phyloP scores from a whole-genome alignment of 2,329 filamentous ascomycete species.

The Dryadomyces quercivorus region DNA sequence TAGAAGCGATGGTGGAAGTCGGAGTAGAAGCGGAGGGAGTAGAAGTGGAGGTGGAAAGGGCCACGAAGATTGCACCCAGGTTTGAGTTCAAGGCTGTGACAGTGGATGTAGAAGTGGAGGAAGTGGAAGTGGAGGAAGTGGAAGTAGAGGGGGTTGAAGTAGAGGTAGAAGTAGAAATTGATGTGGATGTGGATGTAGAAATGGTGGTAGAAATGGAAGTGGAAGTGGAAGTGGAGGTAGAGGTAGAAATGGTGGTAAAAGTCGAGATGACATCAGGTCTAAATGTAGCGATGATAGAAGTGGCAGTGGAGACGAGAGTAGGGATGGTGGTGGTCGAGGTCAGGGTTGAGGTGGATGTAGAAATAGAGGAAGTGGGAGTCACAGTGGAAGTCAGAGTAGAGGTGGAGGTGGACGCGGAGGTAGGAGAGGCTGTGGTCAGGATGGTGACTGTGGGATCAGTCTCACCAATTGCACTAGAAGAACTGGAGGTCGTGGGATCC shows the following conservation, averaged over 20 bases:
- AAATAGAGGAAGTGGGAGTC: background rate
- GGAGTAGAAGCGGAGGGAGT: background rate
- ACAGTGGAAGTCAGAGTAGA: background rate
- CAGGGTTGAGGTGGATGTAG: background rate
- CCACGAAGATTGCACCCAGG: no score
- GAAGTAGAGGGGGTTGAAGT: no score
- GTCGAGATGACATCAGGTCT: background rate
- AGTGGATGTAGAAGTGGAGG: background rate
- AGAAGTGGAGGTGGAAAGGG: background rate
- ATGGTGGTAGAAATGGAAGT: background rate
- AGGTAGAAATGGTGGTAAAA: background rate
- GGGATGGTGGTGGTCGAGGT: background rate
- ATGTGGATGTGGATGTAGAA: background rate
- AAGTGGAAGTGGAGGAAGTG: background rate
- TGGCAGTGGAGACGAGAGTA: background rate
- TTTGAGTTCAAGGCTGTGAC: no score
- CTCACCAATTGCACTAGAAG: no score
- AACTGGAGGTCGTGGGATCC: no score
- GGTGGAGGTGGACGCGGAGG: background rate
- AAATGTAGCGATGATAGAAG: background rate
- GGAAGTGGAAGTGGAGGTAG: background rate
- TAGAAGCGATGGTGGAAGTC: background rate
- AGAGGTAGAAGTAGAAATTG: background rate
- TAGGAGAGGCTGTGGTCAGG: background rate
- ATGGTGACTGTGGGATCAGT: background rate